Evolutionary conservation across 2,329 filamentous ascomycete species (phyloP), one percentile per base, ranked within the genome.

Genomic region (Cercospora sp.): DNA sequence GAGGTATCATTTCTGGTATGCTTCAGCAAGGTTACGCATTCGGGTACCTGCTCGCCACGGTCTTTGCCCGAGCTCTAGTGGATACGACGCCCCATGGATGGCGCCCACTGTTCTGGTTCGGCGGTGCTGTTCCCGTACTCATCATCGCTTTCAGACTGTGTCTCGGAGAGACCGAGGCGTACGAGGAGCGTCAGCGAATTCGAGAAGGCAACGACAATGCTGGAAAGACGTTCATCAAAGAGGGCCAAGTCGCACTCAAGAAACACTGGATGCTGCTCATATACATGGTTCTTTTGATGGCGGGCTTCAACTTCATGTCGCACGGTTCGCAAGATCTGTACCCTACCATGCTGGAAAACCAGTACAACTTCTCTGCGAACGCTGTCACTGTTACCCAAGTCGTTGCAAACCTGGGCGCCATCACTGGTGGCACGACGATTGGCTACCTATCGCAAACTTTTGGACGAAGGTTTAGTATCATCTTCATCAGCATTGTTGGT

Each of bases 301-400:
- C 92, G 1, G 92, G 92, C 3, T 95, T 96, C 83, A 96, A 96
- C 81, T 96, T 95, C 77, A 93, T 95, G 91, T 91, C 89, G 18
- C 91, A 94, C 76, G 91, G 91, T 64, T 90, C 87, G 23, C 88
- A 91, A 74, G 87, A 90, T 77, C 78, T 89, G 2, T 89, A 88
- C 70, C 86, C 85, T 0, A 87, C 86, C 3, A 85, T 89, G 82
- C 76, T 88, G 13, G 74, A 80, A 79, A 91, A 85, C 70, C 83
- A 87, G 72, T 87, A 84, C 77, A 79, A 81, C 64, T 88, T 88
- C 79, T 82, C 80, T 8, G 65, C 79, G 31, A 79, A 83, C 67
- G 78, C 75, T 3, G 81, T 84, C 4, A 84, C 83, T 1, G 79
- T 84, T 4, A 84, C 82, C 1, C 82, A 84, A 67, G 82, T 84